Evolutionary conservation across 1,284 basidiomycete species (phyloP).

Genomic region (Sanghuangporus sanghuang): DNA sequence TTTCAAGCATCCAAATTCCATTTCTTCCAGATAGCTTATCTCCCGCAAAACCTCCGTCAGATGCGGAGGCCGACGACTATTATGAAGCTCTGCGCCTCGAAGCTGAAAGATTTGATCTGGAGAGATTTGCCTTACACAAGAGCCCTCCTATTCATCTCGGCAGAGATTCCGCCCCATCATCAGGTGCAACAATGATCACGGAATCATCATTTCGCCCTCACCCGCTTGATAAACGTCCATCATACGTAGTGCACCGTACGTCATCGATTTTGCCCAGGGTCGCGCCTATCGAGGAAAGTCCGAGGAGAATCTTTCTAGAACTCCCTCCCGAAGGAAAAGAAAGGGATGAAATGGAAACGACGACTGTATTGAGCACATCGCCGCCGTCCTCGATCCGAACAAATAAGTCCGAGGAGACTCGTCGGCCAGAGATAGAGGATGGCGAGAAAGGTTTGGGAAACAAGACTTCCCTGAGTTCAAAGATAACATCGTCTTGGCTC

Average conservation of each 20-base stretch:
- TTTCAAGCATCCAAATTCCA: conserved; percentile 81
- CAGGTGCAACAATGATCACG: conserved; percentile 18
- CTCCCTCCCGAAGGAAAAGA: conserved; percentile 39
- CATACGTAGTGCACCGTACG: conserved; percentile 36
- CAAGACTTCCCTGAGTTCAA: conserved; percentile 39
- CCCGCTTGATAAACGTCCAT: conserved; percentile 32
- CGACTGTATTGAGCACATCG: conserved; percentile 47
- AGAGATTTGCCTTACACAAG: conserved; percentile 51
- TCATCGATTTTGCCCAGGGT: conserved; percentile 43
- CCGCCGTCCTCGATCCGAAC: conserved; percentile 62
- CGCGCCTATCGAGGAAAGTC: conserved; percentile 65
- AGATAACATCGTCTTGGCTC: conserved; percentile 67
- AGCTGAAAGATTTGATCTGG: conserved; percentile 66
- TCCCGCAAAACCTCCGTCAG: conserved; percentile 16
- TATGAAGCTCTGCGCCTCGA: conserved; percentile 30
- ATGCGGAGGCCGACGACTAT: conserved; percentile 9
- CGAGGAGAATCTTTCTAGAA: conserved; percentile 41
- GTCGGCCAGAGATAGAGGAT: conserved; percentile 1
- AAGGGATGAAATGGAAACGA: conserved; percentile 3
- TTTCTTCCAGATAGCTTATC: conserved; percentile 46
- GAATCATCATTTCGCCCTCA: conserved; percentile 30
- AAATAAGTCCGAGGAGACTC: conserved; percentile 11
- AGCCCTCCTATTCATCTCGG: conserved; percentile 15
- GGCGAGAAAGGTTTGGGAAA: conserved; percentile 10
- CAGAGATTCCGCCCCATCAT: conserved; percentile 13